A percentile compares a stretch with the other conserved stretches of the same genome.
Conservation (phyloP, 331 rosid genomes). For the Malus hybrid region DNA sequence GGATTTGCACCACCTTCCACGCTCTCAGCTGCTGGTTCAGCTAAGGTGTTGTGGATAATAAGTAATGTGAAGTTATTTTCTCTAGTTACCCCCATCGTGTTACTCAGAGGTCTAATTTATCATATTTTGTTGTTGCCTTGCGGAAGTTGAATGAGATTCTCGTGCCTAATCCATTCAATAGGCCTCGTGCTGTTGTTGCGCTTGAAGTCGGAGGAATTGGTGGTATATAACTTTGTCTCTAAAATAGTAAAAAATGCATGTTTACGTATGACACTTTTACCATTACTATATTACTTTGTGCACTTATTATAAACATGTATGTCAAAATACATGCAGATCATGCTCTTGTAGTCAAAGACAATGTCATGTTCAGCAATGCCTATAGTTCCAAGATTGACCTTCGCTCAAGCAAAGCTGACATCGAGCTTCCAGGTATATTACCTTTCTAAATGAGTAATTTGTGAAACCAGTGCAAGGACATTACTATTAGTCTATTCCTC, state of each 20-base stretch:
- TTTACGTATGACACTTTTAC: neutral
- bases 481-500: constrained; percentile 4
- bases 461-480: neutral
- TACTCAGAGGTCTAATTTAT: constrained; percentile 13
- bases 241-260: constrained; percentile 2
- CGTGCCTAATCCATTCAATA: constrained; percentile 79
- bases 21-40: constrained; percentile 62
- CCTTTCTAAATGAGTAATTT: neutral
- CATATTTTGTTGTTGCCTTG: constrained; percentile 16
- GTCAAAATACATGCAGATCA: constrained; percentile 40
- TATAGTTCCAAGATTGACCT: constrained; percentile 24
- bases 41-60: constrained; percentile 52
- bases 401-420: constrained; percentile 48
- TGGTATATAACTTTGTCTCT: constrained; percentile 40
- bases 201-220: constrained; percentile 67
- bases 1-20: constrained; percentile 73
- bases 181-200: constrained; percentile 76
- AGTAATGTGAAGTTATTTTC: neutral
- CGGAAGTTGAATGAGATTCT: constrained; percentile 80
- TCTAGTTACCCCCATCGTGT: neutral
- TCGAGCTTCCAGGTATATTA: constrained; percentile 57
- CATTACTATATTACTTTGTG: neutral
- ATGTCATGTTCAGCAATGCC: constrained; percentile 38
- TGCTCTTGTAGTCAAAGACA: constrained; percentile 32
- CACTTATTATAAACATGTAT: constrained; percentile 4